A percentile compares a stretch with the other conserved stretches of the same genome.
Conservation (phyloP, 352 stramenopile species). For the Phytophthora constricta region DNA sequence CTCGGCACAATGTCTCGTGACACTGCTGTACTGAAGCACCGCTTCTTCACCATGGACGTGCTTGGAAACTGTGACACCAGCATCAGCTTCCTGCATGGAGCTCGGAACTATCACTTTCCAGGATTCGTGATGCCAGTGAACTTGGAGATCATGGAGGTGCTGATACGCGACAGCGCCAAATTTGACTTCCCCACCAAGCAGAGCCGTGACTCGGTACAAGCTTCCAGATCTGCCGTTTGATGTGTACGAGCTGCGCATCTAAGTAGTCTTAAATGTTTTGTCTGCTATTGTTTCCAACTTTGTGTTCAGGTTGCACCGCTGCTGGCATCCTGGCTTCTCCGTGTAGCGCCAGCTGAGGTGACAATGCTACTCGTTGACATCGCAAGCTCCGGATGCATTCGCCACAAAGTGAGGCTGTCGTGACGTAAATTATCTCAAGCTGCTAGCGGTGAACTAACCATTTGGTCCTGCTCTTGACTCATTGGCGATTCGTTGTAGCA, state of each 20-base stretch:
- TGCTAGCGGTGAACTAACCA: slow-evolving; percentile 2
- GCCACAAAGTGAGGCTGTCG: slow-evolving; percentile 13
- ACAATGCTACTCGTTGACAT: slow-evolving; percentile 16
- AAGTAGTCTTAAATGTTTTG: neutral
- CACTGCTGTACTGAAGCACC: slow-evolving; percentile 13
- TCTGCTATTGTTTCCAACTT: neutral
- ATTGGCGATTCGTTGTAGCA: neutral
- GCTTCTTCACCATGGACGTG: slow-evolving; percentile 25
- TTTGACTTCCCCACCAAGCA: slow-evolving; percentile 27
- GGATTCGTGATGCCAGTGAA: slow-evolving; percentile 16
- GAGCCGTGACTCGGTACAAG: slow-evolving; percentile 18
- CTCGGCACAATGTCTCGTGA: neutral
- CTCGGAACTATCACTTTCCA: slow-evolving; percentile 10
- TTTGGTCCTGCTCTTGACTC: neutral
- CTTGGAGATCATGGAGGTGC: slow-evolving; percentile 26
- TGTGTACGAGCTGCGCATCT: slow-evolving; percentile 2
- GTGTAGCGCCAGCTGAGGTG: slow-evolving; percentile 7
- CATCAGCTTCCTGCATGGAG: neutral
- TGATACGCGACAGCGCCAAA: slow-evolving; percentile 29
- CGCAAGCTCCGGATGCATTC: slow-evolving; percentile 16
- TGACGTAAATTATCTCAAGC: neutral
- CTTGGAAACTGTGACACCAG: slow-evolving; percentile 8
- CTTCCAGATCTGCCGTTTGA: too few species aligned
- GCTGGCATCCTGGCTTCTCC: slow-evolving; percentile 13
- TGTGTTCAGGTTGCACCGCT: slow-evolving; percentile 13